phyloP scores from a whole-genome alignment of 2,329 filamentous ascomycete genomes.

The Monosporascus cannonballus region DNA sequence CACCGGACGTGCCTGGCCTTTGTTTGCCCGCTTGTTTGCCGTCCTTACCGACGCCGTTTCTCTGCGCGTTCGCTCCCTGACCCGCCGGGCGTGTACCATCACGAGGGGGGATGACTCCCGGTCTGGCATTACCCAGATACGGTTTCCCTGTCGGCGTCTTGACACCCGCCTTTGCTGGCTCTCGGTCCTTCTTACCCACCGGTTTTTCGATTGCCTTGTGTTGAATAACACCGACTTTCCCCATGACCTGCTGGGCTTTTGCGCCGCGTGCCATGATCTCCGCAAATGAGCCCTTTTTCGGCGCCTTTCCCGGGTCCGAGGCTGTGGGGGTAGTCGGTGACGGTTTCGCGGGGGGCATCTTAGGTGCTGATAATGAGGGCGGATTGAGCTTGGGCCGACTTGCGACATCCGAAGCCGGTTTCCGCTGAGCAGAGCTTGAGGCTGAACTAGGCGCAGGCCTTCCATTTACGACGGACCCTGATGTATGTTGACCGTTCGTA shows the following conservation, averaged over 20 bases:
- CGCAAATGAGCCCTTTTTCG: conserved; percentile 68
- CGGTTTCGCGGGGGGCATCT: conserved; percentile 17
- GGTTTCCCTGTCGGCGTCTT: conserved; percentile 22
- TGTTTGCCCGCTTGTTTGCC: conserved; percentile 20
- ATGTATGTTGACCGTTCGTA: conserved; percentile 12
- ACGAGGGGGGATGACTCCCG: conserved; percentile 11
- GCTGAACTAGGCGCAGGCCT: conserved; percentile 6
- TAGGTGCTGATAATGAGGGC: conserved; percentile 10
- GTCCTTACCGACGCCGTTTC: conserved; percentile 18
- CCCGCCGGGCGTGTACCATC: conserved; percentile 10
- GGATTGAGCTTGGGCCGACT: conserved; percentile 17
- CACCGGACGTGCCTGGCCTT: conserved; percentile 22
- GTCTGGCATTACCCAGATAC: conserved; percentile 19
- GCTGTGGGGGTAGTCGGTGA: conserved; percentile 20
- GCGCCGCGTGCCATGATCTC: conserved; percentile 70
- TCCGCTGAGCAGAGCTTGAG: conserved; percentile 9
- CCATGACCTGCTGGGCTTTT: conserved; percentile 54
- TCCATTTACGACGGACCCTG: conserved; percentile 12
- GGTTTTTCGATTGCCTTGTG: conserved; percentile 66
- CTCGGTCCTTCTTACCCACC: conserved; percentile 49
- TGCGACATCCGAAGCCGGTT: conserved; percentile 10
- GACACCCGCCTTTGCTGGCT: conserved; percentile 33
- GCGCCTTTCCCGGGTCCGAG: conserved; percentile 32
- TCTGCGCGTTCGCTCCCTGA: conserved; percentile 9
- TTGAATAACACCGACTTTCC: conserved; percentile 64